Conservation (phyloP, 192 early-diverging fungal species). For the Coemansia sp. region DNA sequence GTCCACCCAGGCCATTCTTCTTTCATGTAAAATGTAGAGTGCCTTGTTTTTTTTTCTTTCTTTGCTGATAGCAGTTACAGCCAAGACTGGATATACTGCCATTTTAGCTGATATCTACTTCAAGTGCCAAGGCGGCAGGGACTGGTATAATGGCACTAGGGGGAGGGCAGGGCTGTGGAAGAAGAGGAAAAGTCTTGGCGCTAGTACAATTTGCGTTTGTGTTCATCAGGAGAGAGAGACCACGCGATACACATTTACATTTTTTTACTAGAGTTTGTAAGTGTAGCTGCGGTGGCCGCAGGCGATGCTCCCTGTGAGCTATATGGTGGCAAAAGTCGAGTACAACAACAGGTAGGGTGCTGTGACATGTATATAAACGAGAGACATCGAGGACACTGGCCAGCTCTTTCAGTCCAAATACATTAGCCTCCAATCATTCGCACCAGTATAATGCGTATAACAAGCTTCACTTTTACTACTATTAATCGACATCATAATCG, state of each 20-base stretch:
- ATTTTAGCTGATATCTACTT: background rate
- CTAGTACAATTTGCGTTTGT: background rate
- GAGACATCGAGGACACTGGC: background rate
- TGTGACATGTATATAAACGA: background rate
- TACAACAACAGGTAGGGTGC: background rate
- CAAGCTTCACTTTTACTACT: background rate
- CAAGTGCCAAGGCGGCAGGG: background rate
- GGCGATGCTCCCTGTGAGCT: background rate
- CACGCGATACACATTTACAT: constrained; percentile 1
- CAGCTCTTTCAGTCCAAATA: background rate
- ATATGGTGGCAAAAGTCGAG: background rate
- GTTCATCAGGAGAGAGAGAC: background rate
- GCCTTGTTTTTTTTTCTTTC: too few species aligned
- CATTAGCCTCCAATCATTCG: background rate
- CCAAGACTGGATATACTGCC: background rate
- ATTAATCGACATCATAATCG: background rate
- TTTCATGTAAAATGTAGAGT: too few species aligned
- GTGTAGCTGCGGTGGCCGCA: constrained; percentile 3
- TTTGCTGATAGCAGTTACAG: background rate
- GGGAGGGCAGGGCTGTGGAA: background rate
- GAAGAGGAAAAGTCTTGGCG: background rate
- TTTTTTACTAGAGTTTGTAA: background rate
- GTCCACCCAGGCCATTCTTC: background rate
- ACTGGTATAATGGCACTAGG: background rate
- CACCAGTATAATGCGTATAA: background rate